A percentile compares a stretch with the other conserved stretches of the same genome.
Evolutionary conservation across 2,329 filamentous ascomycete genomes (phyloP).

Genomic region (Diaporthe sp.): DNA sequence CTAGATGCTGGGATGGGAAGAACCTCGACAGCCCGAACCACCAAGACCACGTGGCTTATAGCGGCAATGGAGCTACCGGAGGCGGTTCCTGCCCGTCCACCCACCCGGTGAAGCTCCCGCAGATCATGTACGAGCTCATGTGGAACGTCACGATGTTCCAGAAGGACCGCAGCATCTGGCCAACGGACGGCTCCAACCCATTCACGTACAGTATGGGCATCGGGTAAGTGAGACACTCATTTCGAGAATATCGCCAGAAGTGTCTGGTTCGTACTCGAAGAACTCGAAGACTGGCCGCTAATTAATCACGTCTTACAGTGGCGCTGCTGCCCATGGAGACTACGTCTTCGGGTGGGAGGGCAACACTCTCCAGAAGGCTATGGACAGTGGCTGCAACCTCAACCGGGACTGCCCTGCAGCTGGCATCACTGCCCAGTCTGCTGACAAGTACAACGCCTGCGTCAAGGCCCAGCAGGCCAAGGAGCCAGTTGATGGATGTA

Average conservation of each 20-base stretch:
- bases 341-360: conserved; percentile 67
- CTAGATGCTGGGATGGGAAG: conserved; percentile 37
- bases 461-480: conserved; percentile 60
- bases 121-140: conserved; percentile 65
- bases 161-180: conserved; percentile 56
- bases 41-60: conserved; percentile 61
- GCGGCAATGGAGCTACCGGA: conserved; percentile 59
- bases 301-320: conserved; percentile 46
- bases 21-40: conserved; percentile 43
- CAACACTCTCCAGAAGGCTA: conserved; percentile 62
- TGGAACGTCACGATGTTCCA: conserved; percentile 60
- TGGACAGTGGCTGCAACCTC: conserved; percentile 63
- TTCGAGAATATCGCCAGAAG: background rate
- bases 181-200: conserved; percentile 57
- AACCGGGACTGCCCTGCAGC: conserved; percentile 60
- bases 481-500: conserved; percentile 65
- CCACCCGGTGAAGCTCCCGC: conserved; percentile 62
- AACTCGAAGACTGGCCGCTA: background rate
- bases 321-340: conserved; percentile 64
- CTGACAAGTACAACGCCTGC: conserved; percentile 62
- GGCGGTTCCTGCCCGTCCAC: conserved; percentile 62
- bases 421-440: conserved; percentile 60
- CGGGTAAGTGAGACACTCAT: conserved; percentile 48
- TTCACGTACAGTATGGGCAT: conserved; percentile 62
- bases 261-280: background rate